Conservation (phyloP, 768 basidiomycete genomes). For the Hypholoma fasciculare region DNA sequence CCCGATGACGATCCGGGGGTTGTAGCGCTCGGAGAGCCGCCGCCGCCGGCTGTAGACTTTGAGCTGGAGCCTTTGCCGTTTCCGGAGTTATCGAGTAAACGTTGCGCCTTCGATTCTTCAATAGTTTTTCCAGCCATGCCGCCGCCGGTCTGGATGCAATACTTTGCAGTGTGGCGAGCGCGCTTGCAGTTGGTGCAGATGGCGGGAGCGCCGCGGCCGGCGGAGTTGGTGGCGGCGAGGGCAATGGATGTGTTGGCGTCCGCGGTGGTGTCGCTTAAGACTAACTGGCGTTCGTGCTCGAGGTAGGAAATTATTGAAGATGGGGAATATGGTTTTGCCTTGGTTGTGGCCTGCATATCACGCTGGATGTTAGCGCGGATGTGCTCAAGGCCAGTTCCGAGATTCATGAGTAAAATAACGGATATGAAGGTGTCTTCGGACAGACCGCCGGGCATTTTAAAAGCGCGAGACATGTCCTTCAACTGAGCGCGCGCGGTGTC, state of each 20-base stretch:
- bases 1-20: no score
- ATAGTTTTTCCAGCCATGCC: slow-evolving; percentile 3
- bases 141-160: background rate
- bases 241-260: background rate
- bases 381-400: background rate
- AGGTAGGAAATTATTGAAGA: background rate
- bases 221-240: background rate
- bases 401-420: background rate
- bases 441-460: no score
- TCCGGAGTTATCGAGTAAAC: background rate
- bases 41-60: no score
- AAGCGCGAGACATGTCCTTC: no score
- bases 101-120: background rate
- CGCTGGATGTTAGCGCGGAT: background rate
- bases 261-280: background rate
- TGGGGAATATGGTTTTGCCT: background rate
- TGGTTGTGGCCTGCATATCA: background rate
- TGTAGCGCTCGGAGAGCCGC: no score
- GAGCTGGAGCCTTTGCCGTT: no score
- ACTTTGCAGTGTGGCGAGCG: background rate
- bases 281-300: background rate
- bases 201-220: background rate
- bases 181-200: background rate
- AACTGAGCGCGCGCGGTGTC: no score
- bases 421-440: no score